Conservation (phyloP, 768 basidiomycete genomes). For the Boletus eberwhitei region DNA sequence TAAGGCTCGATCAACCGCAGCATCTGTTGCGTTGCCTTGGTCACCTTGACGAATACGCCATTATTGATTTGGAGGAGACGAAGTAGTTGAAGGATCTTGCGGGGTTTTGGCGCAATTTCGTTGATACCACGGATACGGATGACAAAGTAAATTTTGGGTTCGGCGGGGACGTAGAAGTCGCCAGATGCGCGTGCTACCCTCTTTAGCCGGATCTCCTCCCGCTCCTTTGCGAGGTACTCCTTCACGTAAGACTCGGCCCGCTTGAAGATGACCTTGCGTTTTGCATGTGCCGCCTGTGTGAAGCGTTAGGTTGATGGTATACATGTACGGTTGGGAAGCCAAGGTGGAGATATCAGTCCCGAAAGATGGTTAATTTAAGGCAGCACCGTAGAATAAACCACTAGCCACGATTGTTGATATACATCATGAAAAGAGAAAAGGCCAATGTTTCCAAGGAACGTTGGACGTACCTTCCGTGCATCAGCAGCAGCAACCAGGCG, state of each 20-base stretch:
- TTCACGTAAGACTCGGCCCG: constrained; percentile 97
- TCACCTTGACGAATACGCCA: constrained; percentile 97
- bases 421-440: constrained; percentile 59
- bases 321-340: neutral
- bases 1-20: constrained; percentile 96
- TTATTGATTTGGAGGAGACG: constrained; percentile 99
- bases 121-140: constrained; percentile 99
- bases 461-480: constrained; percentile 78
- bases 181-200: constrained; percentile 87
- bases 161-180: constrained; percentile 96
- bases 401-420: constrained; percentile 82
- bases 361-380: constrained; percentile 86
- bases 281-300: constrained; percentile 75
- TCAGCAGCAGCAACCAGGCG: constrained; percentile 78
- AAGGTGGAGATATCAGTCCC: constrained; percentile 49
- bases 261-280: constrained; percentile 99
- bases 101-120: constrained; percentile 98
- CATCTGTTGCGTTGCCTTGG: constrained; percentile 96
- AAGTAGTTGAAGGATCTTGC: constrained; percentile 98
- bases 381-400: constrained; percentile 57
- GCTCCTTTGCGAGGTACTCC: constrained; percentile 90
- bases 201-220: constrained; percentile 94
- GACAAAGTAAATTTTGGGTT: constrained; percentile 97
- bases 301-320: constrained; percentile 13
- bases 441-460: constrained; percentile 6